These are phyloP conservation scores for Nitzschia inconspicua DNA, from an alignment of 108 stramenopile species.

Conservation along the genomic window DNA sequence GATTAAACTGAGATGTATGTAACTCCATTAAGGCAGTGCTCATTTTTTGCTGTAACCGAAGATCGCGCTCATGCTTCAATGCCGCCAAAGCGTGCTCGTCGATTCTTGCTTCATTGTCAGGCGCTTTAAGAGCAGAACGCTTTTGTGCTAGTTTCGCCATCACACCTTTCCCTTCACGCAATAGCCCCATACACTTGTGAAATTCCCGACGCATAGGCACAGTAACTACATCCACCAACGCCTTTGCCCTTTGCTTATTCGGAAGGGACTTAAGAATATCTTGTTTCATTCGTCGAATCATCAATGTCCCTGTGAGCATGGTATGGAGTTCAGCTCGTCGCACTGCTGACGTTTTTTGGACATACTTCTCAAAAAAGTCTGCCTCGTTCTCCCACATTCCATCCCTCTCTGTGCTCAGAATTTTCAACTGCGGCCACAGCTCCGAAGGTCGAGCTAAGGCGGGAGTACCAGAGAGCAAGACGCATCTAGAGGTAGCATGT, in stretches of 20 bases:
- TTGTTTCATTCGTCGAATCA: conserved; percentile 93
- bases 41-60: conserved; percentile 1
- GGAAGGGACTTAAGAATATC: conserved; percentile 92
- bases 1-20: not conserved
- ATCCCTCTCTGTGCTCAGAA: conserved; percentile 55
- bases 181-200: conserved; percentile 38
- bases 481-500: conserved; percentile 61
- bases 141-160: conserved; percentile 61
- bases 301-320: conserved; percentile 86
- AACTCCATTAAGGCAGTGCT: not conserved
- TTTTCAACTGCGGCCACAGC: conserved; percentile 90
- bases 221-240: conserved; percentile 50
- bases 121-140: conserved; percentile 18
- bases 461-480: conserved; percentile 95
- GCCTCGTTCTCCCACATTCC: conserved; percentile 74
- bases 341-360: conserved; percentile 37
- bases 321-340: conserved; percentile 86
- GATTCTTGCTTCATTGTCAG: not conserved
- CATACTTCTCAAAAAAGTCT: conserved; percentile 79
- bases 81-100: not conserved
- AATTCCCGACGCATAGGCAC: conserved; percentile 42
- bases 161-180: conserved; percentile 67
- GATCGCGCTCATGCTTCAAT: conserved; percentile 10
- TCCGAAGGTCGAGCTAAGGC: conserved; percentile 93
- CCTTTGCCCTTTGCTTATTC: conserved; percentile 74